phyloP scores from a whole-genome alignment of 2,329 filamentous ascomycete genomes.

The Exophiala oligosperma region DNA sequence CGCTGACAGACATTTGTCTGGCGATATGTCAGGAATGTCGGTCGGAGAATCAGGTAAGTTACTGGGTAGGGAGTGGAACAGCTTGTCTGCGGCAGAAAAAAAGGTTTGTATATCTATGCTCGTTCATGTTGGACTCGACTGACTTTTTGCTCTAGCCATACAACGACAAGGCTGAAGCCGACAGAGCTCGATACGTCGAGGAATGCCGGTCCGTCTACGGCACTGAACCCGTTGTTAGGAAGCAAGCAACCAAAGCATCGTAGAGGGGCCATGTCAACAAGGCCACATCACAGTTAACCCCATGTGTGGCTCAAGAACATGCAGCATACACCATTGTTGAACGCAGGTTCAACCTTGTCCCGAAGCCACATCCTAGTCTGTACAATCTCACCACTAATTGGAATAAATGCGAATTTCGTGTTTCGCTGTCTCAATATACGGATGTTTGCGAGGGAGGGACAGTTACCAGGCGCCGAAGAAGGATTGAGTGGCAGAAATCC shows the following conservation, averaged over 20 bases:
- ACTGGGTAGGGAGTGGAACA: constrained; percentile 50
- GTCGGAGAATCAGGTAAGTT: constrained; percentile 42
- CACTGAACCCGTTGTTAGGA: constrained; percentile 19
- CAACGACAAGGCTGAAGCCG: constrained; percentile 28
- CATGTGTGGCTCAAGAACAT: too few species aligned
- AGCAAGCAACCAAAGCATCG: neutral
- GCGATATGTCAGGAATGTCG: constrained; percentile 53
- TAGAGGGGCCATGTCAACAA: neutral
- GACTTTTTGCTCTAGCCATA: constrained; percentile 30
- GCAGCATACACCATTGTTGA: too few species aligned
- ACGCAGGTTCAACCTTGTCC: too few species aligned
- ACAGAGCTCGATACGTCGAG: constrained; percentile 36
- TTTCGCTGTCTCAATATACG: too few species aligned
- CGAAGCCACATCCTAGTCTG: too few species aligned
- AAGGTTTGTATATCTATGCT: constrained; percentile 33
- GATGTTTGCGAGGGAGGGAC: too few species aligned
- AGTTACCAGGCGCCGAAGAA: too few species aligned
- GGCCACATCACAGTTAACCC: too few species aligned
- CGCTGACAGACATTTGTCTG: constrained; percentile 45
- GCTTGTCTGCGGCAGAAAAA: constrained; percentile 39
- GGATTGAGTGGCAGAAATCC: neutral
- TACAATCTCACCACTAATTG: too few species aligned
- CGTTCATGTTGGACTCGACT: neutral
- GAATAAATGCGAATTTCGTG: too few species aligned
- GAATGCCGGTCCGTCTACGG: constrained; percentile 41